Percentiles rank a stretch among this genome's conserved stretches.
These are phyloP conservation scores for Auricularia sp. DNA, from an alignment of 768 basidiomycete species.

Conservation along the genomic window DNA sequence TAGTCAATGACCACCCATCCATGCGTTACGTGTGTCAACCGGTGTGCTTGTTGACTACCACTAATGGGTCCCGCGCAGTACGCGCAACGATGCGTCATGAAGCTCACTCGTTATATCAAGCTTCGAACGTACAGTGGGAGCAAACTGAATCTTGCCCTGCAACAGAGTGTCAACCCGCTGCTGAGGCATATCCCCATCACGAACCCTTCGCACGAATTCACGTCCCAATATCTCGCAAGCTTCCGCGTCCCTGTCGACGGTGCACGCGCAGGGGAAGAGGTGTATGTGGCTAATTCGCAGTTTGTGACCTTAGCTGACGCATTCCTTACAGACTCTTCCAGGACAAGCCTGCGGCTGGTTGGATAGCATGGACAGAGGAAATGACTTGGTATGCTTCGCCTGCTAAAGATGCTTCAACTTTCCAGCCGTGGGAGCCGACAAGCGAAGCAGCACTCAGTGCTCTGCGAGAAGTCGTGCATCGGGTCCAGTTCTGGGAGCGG, in stretches of 20 bases:
- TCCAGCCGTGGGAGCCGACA: conserved; percentile 49
- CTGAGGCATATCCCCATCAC: conserved; percentile 38
- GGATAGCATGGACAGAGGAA: conserved; percentile 51
- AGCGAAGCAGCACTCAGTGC: conserved; percentile 42
- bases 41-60: not conserved
- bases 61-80: conserved; percentile 32
- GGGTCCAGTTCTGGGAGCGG: conserved; percentile 56
- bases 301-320: conserved; percentile 2
- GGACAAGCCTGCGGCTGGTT: conserved; percentile 54
- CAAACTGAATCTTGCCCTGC: conserved; percentile 49
- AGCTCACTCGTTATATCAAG: conserved; percentile 68
- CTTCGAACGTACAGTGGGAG: conserved; percentile 58
- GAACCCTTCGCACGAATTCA: conserved; percentile 41
- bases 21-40: conserved; percentile 27
- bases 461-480: conserved; percentile 37
- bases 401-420: conserved; percentile 37
- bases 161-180: conserved; percentile 59
- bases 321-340: conserved; percentile 33
- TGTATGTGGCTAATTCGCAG: conserved; percentile 31
- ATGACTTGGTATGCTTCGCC: conserved; percentile 40
- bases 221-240: conserved; percentile 42
- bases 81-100: conserved; percentile 66
- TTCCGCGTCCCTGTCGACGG: conserved; percentile 44
- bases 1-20: conserved; percentile 52
- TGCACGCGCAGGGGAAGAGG: conserved; percentile 23